phyloP scores from a whole-genome alignment of 768 basidiomycete species.

The Lentinula lateritia region DNA sequence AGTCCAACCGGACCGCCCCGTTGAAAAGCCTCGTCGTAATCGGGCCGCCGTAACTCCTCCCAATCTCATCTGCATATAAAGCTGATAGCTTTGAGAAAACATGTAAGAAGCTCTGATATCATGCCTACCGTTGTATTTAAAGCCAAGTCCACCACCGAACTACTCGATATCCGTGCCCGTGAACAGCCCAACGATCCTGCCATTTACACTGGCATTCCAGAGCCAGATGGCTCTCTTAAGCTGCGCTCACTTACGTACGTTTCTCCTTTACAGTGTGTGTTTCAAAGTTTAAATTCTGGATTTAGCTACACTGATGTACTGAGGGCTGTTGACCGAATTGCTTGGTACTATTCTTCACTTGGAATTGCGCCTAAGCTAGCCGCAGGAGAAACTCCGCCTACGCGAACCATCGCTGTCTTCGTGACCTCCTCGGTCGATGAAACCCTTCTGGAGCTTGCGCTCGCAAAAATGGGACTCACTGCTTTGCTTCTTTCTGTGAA shows the following conservation, averaged over 20 bases:
- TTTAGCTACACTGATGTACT: conserved; percentile 13
- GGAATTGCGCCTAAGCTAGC: conserved; percentile 16
- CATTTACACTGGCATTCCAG: conserved; percentile 17
- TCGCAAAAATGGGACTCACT: conserved; percentile 32
- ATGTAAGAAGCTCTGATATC: conserved; percentile 15
- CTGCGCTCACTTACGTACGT: conserved; percentile 15
- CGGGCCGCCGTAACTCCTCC: neutral
- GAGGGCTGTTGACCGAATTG: conserved; percentile 22
- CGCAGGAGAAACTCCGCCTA: conserved; percentile 21
- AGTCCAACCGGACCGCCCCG: neutral
- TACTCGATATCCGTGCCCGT: conserved; percentile 16
- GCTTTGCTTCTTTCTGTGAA: conserved; percentile 36
- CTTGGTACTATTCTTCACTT: conserved; percentile 21
- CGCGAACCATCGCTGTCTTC: conserved; percentile 29
- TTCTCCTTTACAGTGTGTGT: neutral
- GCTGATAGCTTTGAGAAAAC: neutral
- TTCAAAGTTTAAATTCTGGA: neutral
- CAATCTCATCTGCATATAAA: neutral
- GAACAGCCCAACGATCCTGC: conserved; percentile 16
- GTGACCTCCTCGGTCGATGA: conserved; percentile 34
- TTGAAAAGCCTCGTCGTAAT: neutral
- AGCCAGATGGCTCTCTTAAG: conserved; percentile 6
- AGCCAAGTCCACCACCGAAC: conserved; percentile 18
- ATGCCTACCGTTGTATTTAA: conserved; percentile 18
- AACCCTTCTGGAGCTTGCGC: conserved; percentile 34